Base-by-base conservation (phyloP, 768 basidiomycete genomes). In the Mycena filopes region DNA sequence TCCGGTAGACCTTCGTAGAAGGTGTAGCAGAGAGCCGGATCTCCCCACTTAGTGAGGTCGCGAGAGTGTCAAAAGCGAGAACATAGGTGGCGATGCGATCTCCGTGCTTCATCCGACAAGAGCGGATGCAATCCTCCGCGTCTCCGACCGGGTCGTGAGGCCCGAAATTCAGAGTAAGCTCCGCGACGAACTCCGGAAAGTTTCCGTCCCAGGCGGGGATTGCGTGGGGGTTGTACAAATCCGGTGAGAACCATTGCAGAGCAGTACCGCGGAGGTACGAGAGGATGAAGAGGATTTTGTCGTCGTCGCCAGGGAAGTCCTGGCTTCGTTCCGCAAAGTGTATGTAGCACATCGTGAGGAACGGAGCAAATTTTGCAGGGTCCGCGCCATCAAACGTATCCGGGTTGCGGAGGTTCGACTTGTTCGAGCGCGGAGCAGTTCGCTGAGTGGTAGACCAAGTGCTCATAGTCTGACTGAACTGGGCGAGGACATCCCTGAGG, bases 71-170 rank as follows among this genome's bases (percentile, higher is more conserved):
- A n/a, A n/a, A n/a, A n/a, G n/a, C n/a, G n/a, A n/a, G n/a, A n/a
- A n/a, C n/a, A n/a, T n/a, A n/a, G n/a, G n/a, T n/a, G n/a, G n/a
- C n/a, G n/a, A n/a, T n/a, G 2, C 38, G 36, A 23, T 60, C 48
- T 28, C 18, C 33, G 40, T 25, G 6, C 28, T 63, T 63, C 61
- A 63, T 63, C 1, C 29, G 38, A 20, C 18, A 38, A 1, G 2
- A 2, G 9, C 49, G 59, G 28, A 60, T 23, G 3, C 5, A 1
- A 10, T 25, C 41, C 25, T 60, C 59, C 1, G 59, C 50, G 21
- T 60, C 49, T 16, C 59, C 41, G 29, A 60, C 40, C 0, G 59
- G 59, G 18, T 60, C 49, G 23, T 41, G 48, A 0, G 59, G 56
- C 8, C 56, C 56, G 25, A 58, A 58, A 48, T 51, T 60, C 4